Evolutionary conservation across 176 grass and related monocot genomes (phyloP).

Genomic region (Melocanna baccifera): DNA sequence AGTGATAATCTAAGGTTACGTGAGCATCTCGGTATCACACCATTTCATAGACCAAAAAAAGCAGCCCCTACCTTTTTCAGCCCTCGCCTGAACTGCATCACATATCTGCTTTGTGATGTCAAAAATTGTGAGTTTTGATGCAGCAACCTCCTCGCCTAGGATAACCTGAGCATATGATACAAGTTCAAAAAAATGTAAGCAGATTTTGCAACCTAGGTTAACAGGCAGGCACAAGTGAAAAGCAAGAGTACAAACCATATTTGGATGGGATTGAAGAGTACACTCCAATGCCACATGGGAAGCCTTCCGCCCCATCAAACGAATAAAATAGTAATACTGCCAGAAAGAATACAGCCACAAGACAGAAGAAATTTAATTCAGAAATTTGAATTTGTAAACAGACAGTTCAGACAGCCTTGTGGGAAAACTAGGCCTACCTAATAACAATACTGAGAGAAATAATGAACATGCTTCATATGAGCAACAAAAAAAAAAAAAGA

Average conservation of each 20-base stretch:
- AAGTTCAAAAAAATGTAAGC: constrained; percentile 2
- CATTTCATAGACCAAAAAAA: background rate
- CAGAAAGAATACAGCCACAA: constrained; percentile 36
- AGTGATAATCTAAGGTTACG: constrained; percentile 14
- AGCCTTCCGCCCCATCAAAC: constrained; percentile 95
- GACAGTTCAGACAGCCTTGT: background rate
- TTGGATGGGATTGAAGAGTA: constrained; percentile 95
- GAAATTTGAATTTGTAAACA: constrained; percentile 20
- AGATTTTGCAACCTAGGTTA: background rate
- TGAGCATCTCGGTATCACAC: background rate
- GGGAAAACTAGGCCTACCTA: background rate
- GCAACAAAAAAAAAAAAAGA: background rate
- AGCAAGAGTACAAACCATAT: constrained; percentile 60
- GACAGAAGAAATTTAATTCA: constrained; percentile 7
- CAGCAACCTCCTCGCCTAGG: constrained; percentile 90
- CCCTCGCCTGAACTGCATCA: constrained; percentile 84
- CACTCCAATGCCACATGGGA: constrained; percentile 98
- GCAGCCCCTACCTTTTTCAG: constrained; percentile 58
- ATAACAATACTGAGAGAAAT: background rate
- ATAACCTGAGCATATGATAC: constrained; percentile 68
- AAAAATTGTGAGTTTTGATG: constrained; percentile 97
- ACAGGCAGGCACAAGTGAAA: background rate
- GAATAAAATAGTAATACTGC: constrained; percentile 99
- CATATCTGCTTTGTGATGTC: constrained; percentile 97
- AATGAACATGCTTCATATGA: background rate